phyloP scores from a whole-genome alignment of 148 eudicot species.

The Gaultheria prostrata region DNA sequence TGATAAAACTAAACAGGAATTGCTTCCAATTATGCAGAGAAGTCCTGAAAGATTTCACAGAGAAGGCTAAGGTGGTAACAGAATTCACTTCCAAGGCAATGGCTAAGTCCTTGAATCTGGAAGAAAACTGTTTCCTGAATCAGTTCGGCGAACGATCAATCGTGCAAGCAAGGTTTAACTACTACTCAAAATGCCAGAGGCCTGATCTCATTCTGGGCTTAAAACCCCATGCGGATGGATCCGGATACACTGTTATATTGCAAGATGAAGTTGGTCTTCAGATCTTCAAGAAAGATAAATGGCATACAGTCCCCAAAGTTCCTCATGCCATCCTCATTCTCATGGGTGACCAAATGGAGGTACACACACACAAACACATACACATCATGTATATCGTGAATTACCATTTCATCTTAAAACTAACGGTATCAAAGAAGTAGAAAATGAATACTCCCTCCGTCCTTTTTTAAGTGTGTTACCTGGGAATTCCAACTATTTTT shows the following conservation, averaged over 20 bases:
- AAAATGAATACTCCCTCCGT: too few species aligned
- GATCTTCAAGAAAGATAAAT: slow-evolving; percentile 27
- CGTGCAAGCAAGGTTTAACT: slow-evolving; percentile 38
- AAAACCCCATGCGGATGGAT: slow-evolving; percentile 48
- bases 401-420: not conserved
- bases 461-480: too few species aligned
- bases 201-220: slow-evolving; percentile 55
- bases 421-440: not conserved
- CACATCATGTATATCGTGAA: not conserved
- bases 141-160: slow-evolving; percentile 38
- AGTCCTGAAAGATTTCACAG: slow-evolving; percentile 27
- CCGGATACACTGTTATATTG: slow-evolving; percentile 35
- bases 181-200: slow-evolving; percentile 40
- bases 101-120: slow-evolving; percentile 42
- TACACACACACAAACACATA: not conserved
- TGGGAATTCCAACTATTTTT: too few species aligned
- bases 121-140: slow-evolving; percentile 39
- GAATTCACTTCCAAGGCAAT: slow-evolving; percentile 31
- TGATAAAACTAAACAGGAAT: not conserved
- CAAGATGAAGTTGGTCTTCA: slow-evolving; percentile 47
- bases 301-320: slow-evolving; percentile 40
- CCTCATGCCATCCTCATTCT: slow-evolving; percentile 34
- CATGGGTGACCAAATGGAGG: slow-evolving; percentile 58
- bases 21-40: slow-evolving; percentile 20
- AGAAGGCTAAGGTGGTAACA: slow-evolving; percentile 26